Evolutionary conservation across 371 early-diverging fungal species (phyloP).

Genomic region (Rhizopus arrhizus): DNA sequence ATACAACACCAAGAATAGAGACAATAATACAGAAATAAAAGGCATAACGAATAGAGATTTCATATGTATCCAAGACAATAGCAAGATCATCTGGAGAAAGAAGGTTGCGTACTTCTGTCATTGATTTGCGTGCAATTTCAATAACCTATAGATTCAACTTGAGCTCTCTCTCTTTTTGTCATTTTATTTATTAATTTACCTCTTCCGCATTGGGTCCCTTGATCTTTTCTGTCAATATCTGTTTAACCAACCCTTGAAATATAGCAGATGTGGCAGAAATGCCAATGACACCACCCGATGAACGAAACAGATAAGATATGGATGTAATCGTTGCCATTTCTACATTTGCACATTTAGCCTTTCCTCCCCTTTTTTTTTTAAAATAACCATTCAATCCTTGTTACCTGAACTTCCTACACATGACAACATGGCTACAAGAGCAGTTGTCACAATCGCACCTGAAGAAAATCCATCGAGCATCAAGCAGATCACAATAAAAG

Average conservation of each 20-base stretch:
- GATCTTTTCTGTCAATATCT: slow-evolving; percentile 31
- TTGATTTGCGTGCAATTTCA: slow-evolving; percentile 50
- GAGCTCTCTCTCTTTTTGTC: too few relatives aligned
- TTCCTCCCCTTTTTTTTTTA: neutral
- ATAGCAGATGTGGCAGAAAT: slow-evolving; percentile 43
- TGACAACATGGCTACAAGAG: slow-evolving; percentile 53
- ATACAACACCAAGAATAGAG: slow-evolving; percentile 35
- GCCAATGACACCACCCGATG: slow-evolving; percentile 50
- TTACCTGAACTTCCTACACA: slow-evolving; percentile 44
- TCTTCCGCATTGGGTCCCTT: slow-evolving; percentile 43
- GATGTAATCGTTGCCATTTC: slow-evolving; percentile 58
- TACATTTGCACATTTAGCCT: slow-evolving; percentile 2
- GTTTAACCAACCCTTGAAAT: slow-evolving; percentile 44
- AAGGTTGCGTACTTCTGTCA: slow-evolving; percentile 37
- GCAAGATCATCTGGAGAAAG: slow-evolving; percentile 42
- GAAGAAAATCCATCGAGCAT: slow-evolving; percentile 47
- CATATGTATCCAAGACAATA: slow-evolving; percentile 46
- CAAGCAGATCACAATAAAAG: slow-evolving; percentile 27
- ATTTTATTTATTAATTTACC: slow-evolving; percentile 4
- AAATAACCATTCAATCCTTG: neutral
- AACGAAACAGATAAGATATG: slow-evolving; percentile 51
- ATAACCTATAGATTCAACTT: slow-evolving; percentile 29
- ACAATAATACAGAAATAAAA: slow-evolving; percentile 37
- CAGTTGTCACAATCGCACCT: slow-evolving; percentile 49
- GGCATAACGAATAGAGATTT: slow-evolving; percentile 39